Conservation (phyloP, 768 basidiomycete species). For the Cyclocybe aegerita region DNA sequence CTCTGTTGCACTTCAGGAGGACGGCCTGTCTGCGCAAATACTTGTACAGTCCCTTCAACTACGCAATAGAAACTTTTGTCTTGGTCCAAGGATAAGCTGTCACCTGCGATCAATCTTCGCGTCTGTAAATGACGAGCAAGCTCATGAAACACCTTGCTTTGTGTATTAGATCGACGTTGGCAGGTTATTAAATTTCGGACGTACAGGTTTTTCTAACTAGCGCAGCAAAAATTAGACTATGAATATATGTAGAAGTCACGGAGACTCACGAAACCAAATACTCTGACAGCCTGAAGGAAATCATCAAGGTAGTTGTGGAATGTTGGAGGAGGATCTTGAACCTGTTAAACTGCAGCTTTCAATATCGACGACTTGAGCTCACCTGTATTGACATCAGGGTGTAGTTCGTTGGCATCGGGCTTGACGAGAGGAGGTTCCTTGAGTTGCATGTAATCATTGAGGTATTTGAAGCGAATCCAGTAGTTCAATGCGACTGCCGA, state of each 20-base stretch:
- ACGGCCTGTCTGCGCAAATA: slow-evolving; percentile 75
- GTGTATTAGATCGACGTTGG: not conserved
- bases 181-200: slow-evolving; percentile 18
- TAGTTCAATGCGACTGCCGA: slow-evolving; percentile 73
- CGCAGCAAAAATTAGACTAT: slow-evolving; percentile 1
- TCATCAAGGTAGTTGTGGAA: slow-evolving; percentile 98
- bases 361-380: slow-evolving; percentile 1
- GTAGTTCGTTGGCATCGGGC: slow-evolving; percentile 81
- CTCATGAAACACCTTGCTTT: slow-evolving; percentile 87
- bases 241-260: not conserved
- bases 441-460: slow-evolving; percentile 72
- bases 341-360: slow-evolving; percentile 4
- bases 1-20: slow-evolving; percentile 46
- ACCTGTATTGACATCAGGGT: slow-evolving; percentile 87
- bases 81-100: slow-evolving; percentile 86
- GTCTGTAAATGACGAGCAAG: slow-evolving; percentile 96
- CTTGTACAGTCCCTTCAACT: slow-evolving; percentile 95
- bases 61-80: slow-evolving; percentile 98
- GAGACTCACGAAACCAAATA: slow-evolving; percentile 85
- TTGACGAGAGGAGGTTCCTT: slow-evolving; percentile 83
- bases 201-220: slow-evolving; percentile 86
- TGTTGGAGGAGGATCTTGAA: slow-evolving; percentile 61
- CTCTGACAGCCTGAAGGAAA: slow-evolving; percentile 92
- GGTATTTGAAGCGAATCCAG: slow-evolving; percentile 80
- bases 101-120: slow-evolving; percentile 91